Conservation (phyloP, 164 flowering plant species). For the Magnolia sinica region DNA sequence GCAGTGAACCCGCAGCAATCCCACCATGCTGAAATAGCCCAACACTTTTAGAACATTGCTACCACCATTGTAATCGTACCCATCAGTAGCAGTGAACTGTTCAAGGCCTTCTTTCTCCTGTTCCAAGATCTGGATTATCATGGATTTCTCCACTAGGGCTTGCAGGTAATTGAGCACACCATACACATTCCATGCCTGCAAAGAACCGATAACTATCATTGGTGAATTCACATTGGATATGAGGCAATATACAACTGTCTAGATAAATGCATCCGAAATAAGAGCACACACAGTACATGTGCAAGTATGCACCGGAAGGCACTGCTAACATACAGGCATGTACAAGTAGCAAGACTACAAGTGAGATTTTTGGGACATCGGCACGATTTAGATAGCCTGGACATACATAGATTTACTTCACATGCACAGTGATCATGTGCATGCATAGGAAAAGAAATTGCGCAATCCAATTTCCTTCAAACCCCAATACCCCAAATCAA, state of each 20-base stretch:
- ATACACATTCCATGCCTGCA: slow-evolving; percentile 95
- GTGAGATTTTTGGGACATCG: too few species aligned
- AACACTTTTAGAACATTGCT: slow-evolving; percentile 96
- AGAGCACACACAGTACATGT: background rate
- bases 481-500: too few species aligned
- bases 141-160: slow-evolving; percentile 97
- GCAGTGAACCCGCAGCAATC: slow-evolving; percentile 93
- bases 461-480: too few species aligned
- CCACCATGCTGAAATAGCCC: slow-evolving; percentile 99
- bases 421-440: too few species aligned
- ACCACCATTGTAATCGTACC: slow-evolving; percentile 94
- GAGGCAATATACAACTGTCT: background rate
- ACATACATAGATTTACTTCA: too few species aligned
- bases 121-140: slow-evolving; percentile 76
- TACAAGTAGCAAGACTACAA: too few species aligned
- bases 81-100: slow-evolving; percentile 92
- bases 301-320: too few species aligned
- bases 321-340: too few species aligned
- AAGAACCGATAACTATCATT: background rate
- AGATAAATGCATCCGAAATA: too few species aligned
- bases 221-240: background rate
- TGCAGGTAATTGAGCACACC: slow-evolving; percentile 94
- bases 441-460: too few species aligned
- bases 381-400: too few species aligned
- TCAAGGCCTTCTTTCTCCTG: slow-evolving; percentile 90